Evolutionary conservation across 768 basidiomycete species (phyloP).

Genomic region (Rhizopogon salebrosus): DNA sequence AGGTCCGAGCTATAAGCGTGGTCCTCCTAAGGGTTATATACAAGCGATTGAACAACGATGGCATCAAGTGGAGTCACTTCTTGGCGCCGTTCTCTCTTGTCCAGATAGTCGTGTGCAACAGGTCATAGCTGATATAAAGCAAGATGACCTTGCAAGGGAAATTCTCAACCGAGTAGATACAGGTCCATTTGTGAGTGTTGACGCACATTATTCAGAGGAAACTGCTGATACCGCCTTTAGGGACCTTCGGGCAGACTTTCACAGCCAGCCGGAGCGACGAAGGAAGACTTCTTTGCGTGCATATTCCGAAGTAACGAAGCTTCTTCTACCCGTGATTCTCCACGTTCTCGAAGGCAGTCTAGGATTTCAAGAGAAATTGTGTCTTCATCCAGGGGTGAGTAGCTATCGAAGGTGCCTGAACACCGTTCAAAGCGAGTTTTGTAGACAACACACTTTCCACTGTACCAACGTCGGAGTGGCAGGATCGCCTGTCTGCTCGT

Average conservation of each 20-base stretch:
- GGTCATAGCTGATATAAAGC: conserved; percentile 56
- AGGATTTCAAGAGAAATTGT: conserved; percentile 76
- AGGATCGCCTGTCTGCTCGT: conserved; percentile 60
- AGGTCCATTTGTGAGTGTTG: conserved; percentile 60
- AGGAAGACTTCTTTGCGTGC: conserved; percentile 76
- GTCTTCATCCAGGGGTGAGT: conserved; percentile 57
- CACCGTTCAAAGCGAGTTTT: conserved; percentile 2
- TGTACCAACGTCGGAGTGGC: conserved; percentile 73
- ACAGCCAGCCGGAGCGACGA: conserved; percentile 58
- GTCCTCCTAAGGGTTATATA: conserved; percentile 87
- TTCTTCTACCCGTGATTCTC: conserved; percentile 44
- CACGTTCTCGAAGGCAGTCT: conserved; percentile 66
- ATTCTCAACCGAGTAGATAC: conserved; percentile 73
- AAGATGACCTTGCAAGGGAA: conserved; percentile 73
- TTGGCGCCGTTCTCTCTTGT: conserved; percentile 76
- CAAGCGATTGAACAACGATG: conserved; percentile 89
- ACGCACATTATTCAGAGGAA: background rate
- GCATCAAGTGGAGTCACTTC: conserved; percentile 89
- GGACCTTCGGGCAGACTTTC: conserved; percentile 63
- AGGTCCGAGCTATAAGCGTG: conserved; percentile 81
- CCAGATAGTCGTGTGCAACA: conserved; percentile 59
- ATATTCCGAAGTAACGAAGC: conserved; percentile 57
- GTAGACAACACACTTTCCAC: conserved; percentile 56
- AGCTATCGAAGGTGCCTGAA: conserved; percentile 3
- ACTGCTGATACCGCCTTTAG: conserved; percentile 30